Evolutionary conservation across 805 yeast genomes (phyloP), one percentile per base, ranked within the genome.

Genomic region (Ogataea methylovora): DNA sequence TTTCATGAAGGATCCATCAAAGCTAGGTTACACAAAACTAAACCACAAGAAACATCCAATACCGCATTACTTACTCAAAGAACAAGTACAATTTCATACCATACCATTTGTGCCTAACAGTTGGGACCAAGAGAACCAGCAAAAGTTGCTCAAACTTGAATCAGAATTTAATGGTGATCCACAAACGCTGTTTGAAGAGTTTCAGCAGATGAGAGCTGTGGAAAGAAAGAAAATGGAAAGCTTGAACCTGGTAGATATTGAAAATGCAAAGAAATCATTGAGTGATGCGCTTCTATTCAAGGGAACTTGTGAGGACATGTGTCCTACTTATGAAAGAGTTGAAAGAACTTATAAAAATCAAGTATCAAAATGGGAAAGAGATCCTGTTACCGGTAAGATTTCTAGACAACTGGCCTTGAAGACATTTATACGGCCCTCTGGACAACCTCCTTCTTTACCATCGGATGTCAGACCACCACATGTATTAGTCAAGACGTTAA

Each of bases 381-480:
- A 81, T 40, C 73, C 78, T 2, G 61, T 61, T 0, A 66, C 75
- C 3, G 75, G 75, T 4, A 69, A 62, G 41, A 80, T 86, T 5
- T 68, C 84, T 1, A 54, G 72, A 20, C 49, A 50, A 0, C 62
- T 66, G 29, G 95, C 97, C 0, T 73, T 92, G 6, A 92, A 92
- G 58, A 94, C 95, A 2, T 92, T 92, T 52, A 83, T 94, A 16
- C 68, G 99, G 46, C 97, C 99, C 0, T 97, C 97, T 1, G 98
- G 97, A 6, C 96, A 92, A 46, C 95, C 96, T 1, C 97, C 97
- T 2, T 94, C 97, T 3, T 63, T 92, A 38, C 99, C 98, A 0
- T 86, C 97, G 1, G 98, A 92, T 54, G 99, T 92, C 4, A 69
- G 99, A 40, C 95, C 98, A 1, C 98, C 99, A 0, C 71, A 69